These are phyloP conservation scores for Fagus sylvatica DNA, from an alignment of 306 rosid species.

Conservation along the genomic window DNA sequence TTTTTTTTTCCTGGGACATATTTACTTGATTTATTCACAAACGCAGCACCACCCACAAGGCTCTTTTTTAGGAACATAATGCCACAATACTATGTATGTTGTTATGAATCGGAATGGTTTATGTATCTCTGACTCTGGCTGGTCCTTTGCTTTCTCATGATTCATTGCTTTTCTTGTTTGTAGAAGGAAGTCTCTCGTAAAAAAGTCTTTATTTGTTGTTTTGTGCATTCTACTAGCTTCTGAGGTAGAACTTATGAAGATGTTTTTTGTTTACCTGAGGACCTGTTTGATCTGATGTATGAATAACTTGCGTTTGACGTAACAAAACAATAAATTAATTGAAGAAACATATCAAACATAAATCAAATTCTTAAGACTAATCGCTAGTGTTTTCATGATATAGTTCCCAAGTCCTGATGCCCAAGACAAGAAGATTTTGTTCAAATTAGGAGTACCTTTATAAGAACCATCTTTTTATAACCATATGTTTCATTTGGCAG, in stretches of 20 bases:
- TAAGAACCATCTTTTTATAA: not conserved
- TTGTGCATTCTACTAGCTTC: not conserved
- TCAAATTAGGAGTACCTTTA: not conserved
- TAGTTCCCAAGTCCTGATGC: not conserved
- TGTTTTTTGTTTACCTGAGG: not conserved
- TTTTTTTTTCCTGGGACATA: not conserved
- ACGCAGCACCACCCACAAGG: not conserved
- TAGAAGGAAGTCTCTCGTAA: not conserved
- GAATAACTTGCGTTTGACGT: not conserved
- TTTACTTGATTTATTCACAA: not conserved
- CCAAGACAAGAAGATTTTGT: not conserved
- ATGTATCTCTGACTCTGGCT: not conserved
- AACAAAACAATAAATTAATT: not conserved
- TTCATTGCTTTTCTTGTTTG: not conserved
- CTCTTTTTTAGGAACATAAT: not conserved
- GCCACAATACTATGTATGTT: not conserved
- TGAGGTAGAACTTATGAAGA: not conserved
- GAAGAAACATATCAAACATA: not conserved
- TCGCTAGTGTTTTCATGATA: not conserved
- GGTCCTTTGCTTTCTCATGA: not conserved
- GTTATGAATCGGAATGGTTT: not conserved
- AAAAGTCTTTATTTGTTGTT: not conserved
- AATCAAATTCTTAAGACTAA: not conserved
- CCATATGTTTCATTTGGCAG: slow-evolving; percentile 15
- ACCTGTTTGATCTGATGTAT: not conserved